Base-by-base conservation (phyloP, 2,329 filamentous ascomycete genomes). In the Mariannaea sp. region DNA sequence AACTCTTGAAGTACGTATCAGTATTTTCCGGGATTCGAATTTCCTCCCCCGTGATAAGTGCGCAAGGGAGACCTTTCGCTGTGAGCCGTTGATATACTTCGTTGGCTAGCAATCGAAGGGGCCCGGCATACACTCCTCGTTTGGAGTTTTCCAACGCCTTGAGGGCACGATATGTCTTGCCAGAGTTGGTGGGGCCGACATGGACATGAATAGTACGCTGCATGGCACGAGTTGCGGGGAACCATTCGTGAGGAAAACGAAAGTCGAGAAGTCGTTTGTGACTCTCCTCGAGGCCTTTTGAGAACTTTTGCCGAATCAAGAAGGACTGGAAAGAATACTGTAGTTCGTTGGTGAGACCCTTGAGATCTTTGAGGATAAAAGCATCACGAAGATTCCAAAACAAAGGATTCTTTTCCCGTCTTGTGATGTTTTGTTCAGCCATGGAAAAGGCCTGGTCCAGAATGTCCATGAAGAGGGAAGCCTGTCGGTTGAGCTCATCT, bases 101-200 rank as follows among this genome's bases (percentile, higher is more conserved):
- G 66, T 96, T 92, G 1, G 94, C 94, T 22, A 99, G 79, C 40
- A 99, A 76, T 42, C 94, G 84, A 38, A 99, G 76, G 0, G 94
- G 94, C 0, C 95, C 94, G 3, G 93, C 91, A 69, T 97, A 99
- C 43, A 96, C 86, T 32, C 94, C 94, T 7, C 79, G 81, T 24
- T 86, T 80, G 2, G 88, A 87, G 43, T 83, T 78, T 69, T 97
- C 90, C 9, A 99, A 80, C 10, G 88, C 85, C 73, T 96, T 87
- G 58, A 99, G 75, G 1, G 94, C 95, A 68, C 92, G 88, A 69
- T 97, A 99, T 0, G 95, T 99, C 78, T 99, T 99, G 52, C 94
- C 94, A 1, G 94, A 97, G 71, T 99, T 99, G 2, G 94, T 99
- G 1, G 94, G 94, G 0, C 94, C 94, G 43, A 99, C 92, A 65